Percentiles rank a stretch among this genome's conserved stretches.
Evolutionary conservation across 495 filamentous ascomycete species (phyloP).

Genomic region (Penicillium antarcticum): DNA sequence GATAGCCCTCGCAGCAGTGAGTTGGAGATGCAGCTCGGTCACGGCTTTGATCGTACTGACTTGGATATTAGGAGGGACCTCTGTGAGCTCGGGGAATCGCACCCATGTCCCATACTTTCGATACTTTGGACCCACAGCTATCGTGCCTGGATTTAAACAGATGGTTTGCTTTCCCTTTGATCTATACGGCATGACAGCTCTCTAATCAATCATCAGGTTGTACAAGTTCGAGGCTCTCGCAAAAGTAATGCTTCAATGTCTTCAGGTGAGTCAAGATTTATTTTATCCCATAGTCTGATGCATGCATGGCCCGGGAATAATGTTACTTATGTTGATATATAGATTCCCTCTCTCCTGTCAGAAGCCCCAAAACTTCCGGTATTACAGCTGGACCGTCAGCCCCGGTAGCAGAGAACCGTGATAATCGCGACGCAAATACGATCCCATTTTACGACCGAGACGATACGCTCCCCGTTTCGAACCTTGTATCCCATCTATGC

Average conservation of each 20-base stretch:
- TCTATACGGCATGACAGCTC: not conserved
- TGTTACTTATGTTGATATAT: not conserved
- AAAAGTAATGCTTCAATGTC: slow-evolving; percentile 48
- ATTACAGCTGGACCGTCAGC: slow-evolving; percentile 18
- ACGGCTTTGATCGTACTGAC: slow-evolving; percentile 11
- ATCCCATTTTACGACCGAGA: slow-evolving; percentile 76
- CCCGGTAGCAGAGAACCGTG: slow-evolving; percentile 35
- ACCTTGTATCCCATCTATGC: slow-evolving; percentile 68
- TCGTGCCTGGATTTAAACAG: slow-evolving; percentile 88
- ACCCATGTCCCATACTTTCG: slow-evolving; percentile 81
- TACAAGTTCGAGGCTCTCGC: slow-evolving; percentile 61
- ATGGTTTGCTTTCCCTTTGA: slow-evolving; percentile 53
- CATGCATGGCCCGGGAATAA: not conserved
- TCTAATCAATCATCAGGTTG: slow-evolving; percentile 34
- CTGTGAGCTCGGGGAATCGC: slow-evolving; percentile 40
- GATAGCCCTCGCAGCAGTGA: slow-evolving; percentile 43
- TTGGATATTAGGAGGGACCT: slow-evolving; percentile 34
- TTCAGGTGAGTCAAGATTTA: slow-evolving; percentile 32
- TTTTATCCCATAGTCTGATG: not conserved
- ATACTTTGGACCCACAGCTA: slow-evolving; percentile 85
- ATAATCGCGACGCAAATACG: slow-evolving; percentile 56
- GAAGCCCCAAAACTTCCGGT: slow-evolving; percentile 33
- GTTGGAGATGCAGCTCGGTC: slow-evolving; percentile 5
- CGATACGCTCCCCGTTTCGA: slow-evolving; percentile 62
- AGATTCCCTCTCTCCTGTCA: slow-evolving; percentile 37